Percentiles rank a stretch among this genome's conserved stretches.
phyloP scores from a whole-genome alignment of 371 early-diverging fungal genomes.

The Lichtheimia ramosa region DNA sequence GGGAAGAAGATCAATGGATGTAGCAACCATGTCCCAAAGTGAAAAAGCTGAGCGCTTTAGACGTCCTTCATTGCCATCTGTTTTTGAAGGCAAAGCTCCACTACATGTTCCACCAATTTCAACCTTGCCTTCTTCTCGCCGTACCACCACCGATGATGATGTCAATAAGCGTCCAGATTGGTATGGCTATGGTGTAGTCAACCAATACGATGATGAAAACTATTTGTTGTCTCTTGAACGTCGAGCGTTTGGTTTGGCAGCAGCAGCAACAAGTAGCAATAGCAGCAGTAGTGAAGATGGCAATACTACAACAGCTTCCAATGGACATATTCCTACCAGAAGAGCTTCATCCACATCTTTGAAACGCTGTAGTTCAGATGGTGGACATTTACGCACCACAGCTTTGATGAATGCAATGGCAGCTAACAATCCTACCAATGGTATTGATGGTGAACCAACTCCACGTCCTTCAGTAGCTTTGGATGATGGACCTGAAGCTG shows the following conservation, averaged over 20 bases:
- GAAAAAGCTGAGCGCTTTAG: constrained; percentile 28
- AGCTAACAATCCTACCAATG: constrained; percentile 18
- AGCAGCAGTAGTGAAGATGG: constrained; percentile 12
- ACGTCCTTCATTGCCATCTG: constrained; percentile 33
- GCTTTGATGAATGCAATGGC: constrained; percentile 44
- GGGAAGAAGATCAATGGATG: constrained; percentile 18
- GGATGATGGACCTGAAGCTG: constrained; percentile 30
- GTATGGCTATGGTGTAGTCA: constrained; percentile 25
- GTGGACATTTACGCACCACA: constrained; percentile 37
- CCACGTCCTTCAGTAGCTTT: constrained; percentile 25
- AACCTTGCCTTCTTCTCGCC: constrained; percentile 13
- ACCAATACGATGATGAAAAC: constrained; percentile 27
- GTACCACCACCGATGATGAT: background rate
- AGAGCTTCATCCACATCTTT: constrained; percentile 9
- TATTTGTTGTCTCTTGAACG: constrained; percentile 44
- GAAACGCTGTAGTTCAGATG: constrained; percentile 45
- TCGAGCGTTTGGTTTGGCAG: constrained; percentile 26
- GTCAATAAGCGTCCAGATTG: constrained; percentile 23
- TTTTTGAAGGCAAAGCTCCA: constrained; percentile 26
- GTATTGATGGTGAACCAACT: constrained; percentile 16
- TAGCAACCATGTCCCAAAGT: constrained; percentile 11
- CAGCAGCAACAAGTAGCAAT: constrained; percentile 9
- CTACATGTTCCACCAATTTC: constrained; percentile 23
- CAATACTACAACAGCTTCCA: background rate
- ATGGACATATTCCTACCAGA: background rate